These are phyloP conservation scores for Salvia miltiorrhiza DNA, from an alignment of 257 asterid species.

Conservation along the genomic window DNA sequence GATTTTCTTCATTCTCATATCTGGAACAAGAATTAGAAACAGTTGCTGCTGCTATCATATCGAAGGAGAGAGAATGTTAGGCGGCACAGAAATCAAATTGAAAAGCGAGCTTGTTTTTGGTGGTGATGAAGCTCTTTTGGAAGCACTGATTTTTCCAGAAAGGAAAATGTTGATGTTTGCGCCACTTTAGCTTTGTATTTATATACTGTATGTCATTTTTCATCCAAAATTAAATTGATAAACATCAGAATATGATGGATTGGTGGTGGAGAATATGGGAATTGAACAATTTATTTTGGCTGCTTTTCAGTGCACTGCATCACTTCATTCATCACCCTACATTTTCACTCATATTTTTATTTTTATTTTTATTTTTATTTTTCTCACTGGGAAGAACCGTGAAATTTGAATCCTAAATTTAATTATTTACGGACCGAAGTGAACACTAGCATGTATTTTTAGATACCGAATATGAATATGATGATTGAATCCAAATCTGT, in stretches of 20 bases:
- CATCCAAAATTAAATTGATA: too few relatives aligned
- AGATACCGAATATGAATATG: background rate
- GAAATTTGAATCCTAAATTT: too few relatives aligned
- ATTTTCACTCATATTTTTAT: too few relatives aligned
- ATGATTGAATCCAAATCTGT: background rate
- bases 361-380: too few relatives aligned
- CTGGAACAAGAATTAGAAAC: background rate
- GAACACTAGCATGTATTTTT: too few relatives aligned
- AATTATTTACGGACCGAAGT: background rate
- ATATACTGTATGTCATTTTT: background rate
- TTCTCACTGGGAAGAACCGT: too few relatives aligned
- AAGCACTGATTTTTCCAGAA: constrained; percentile 12
- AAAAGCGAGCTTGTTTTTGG: constrained; percentile 1
- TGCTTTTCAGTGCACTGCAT: too few relatives aligned
- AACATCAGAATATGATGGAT: too few relatives aligned
- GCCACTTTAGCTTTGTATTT: background rate
- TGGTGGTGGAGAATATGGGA: too few relatives aligned
- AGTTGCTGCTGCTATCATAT: constrained; percentile 24
- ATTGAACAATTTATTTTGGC: too few relatives aligned
- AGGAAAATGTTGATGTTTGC: background rate
- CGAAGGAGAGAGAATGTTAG: background rate
- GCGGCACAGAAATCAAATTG: constrained; percentile 31
- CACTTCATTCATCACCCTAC: too few relatives aligned
- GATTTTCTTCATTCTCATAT: constrained; percentile 31
- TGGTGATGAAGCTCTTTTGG: background rate